Percentiles rank a stretch among this genome's conserved stretches.
Conservation (phyloP, 192 early-diverging fungal species). For the Backusella morwellensis region DNA sequence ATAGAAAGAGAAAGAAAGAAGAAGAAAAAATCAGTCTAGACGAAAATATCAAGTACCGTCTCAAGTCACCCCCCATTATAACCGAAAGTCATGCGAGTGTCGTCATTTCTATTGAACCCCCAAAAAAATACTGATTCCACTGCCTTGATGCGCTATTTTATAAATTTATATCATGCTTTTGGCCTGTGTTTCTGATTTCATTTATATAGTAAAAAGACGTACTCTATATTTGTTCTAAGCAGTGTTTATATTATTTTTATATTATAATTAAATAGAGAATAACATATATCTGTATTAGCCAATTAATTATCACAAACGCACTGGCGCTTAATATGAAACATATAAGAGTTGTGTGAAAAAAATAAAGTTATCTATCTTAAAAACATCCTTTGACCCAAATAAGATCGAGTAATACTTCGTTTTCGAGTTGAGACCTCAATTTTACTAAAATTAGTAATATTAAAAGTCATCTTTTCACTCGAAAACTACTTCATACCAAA, state of each 20-base stretch:
- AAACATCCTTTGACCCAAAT: too few relatives aligned
- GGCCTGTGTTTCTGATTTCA: neutral
- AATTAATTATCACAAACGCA: neutral
- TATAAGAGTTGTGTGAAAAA: too few relatives aligned
- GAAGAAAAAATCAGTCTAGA: neutral
- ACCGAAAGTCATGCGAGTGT: constrained; percentile 2
- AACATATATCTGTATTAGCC: neutral
- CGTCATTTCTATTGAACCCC: constrained; percentile 2
- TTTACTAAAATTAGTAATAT: too few relatives aligned
- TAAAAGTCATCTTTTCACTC: too few relatives aligned
- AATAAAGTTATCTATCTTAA: too few relatives aligned
- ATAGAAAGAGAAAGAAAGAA: constrained; percentile 2
- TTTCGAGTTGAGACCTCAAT: too few relatives aligned
- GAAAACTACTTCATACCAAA: too few relatives aligned
- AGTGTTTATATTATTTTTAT: neutral
- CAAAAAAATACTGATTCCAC: neutral
- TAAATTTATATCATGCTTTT: neutral
- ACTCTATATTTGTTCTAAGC: neutral
- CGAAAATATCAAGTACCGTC: neutral
- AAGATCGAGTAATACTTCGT: too few relatives aligned
- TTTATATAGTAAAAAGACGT: neutral
- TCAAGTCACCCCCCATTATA: neutral
- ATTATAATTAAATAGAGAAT: neutral
- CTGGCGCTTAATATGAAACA: neutral
- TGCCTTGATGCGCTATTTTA: neutral